phyloP scores from a whole-genome alignment of 108 stramenopile species.

The Pelagomonas calceolata region DNA sequence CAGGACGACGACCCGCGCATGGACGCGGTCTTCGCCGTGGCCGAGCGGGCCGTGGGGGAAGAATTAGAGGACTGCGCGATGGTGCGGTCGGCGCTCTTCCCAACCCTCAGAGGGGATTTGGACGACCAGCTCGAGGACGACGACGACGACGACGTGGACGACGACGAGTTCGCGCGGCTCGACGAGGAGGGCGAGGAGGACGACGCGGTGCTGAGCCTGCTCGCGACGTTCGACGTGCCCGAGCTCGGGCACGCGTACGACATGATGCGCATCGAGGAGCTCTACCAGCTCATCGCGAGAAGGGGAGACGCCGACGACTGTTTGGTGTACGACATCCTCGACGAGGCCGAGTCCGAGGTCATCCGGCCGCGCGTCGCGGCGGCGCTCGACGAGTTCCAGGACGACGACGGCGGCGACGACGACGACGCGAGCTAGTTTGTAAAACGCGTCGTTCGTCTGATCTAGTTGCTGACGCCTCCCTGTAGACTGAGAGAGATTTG shows the following conservation, averaged over 20 bases:
- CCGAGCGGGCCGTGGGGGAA: neutral
- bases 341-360: neutral
- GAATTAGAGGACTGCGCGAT: neutral
- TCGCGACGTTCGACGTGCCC: neutral
- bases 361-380: neutral
- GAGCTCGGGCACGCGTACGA: neutral
- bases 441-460: no score
- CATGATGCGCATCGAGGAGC: no score
- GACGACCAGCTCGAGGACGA: neutral
- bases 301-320: neutral
- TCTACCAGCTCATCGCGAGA: neutral
- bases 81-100: neutral
- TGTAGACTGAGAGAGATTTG: no score
- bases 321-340: neutral
- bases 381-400: neutral
- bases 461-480: no score
- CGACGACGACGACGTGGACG: neutral
- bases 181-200: neutral
- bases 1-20: neutral
- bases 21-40: neutral
- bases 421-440: neutral
- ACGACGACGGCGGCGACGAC: neutral
- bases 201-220: neutral
- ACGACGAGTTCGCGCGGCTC: neutral
- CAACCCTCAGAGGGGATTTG: neutral